phyloP scores from a whole-genome alignment of 2,329 filamentous ascomycete genomes.

The Leptosphaerulina australis region DNA sequence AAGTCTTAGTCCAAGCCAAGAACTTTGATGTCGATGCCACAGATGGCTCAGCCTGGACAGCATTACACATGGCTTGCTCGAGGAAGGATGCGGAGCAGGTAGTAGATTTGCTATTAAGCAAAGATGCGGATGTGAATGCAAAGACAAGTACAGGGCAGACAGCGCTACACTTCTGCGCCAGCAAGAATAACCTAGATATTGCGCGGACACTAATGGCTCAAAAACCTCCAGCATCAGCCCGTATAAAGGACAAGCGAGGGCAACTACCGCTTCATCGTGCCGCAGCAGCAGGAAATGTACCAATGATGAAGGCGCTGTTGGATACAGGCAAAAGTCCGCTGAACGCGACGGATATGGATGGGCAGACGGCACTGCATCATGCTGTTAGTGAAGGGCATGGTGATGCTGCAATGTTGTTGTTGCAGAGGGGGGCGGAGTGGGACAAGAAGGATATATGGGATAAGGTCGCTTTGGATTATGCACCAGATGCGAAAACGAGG shows the following conservation, averaged over 20 bases:
- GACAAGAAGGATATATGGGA: slow-evolving; percentile 78
- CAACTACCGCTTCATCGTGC: slow-evolving; percentile 91
- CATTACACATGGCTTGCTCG: slow-evolving; percentile 81
- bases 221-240: slow-evolving; percentile 69
- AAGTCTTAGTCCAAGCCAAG: slow-evolving; percentile 71
- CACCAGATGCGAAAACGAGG: slow-evolving; percentile 83
- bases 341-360: slow-evolving; percentile 80
- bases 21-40: slow-evolving; percentile 83
- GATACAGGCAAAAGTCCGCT: slow-evolving; percentile 79
- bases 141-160: slow-evolving; percentile 77
- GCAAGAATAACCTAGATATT: slow-evolving; percentile 84
- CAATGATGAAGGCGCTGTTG: slow-evolving; percentile 81
- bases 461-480: slow-evolving; percentile 75
- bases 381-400: slow-evolving; percentile 75
- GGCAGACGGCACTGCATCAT: slow-evolving; percentile 90
- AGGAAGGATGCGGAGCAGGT: slow-evolving; percentile 73
- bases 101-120: slow-evolving; percentile 69
- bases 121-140: slow-evolving; percentile 73
- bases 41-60: slow-evolving; percentile 82
- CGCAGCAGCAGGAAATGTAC: slow-evolving; percentile 85
- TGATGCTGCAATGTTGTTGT: slow-evolving; percentile 79
- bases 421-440: slow-evolving; percentile 83
- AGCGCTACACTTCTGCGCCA: slow-evolving; percentile 87
- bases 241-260: slow-evolving; percentile 83
- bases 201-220: slow-evolving; percentile 77